These are phyloP conservation scores for Eremothecium sinecaudum DNA, from an alignment of 1,139 yeast genomes.

Conservation along the genomic window DNA sequence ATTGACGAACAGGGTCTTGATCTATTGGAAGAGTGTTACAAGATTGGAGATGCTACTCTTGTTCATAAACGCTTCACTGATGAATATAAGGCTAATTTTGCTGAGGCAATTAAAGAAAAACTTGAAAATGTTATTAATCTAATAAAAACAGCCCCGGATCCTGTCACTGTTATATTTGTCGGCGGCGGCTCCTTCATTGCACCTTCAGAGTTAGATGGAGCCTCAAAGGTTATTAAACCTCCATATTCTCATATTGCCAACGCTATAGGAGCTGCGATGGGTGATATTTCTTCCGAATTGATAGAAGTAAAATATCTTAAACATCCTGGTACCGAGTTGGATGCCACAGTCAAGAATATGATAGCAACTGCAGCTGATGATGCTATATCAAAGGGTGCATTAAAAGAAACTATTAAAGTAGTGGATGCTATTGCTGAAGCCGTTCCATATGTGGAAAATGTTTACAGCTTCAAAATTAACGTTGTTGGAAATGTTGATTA, in stretches of 20 bases:
- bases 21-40: slow-evolving; percentile 9
- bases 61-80: slow-evolving; percentile 17
- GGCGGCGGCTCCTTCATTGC: slow-evolving; percentile 40
- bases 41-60: slow-evolving; percentile 22
- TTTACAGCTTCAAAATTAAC: slow-evolving; percentile 33
- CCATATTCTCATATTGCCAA: slow-evolving; percentile 36
- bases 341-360: slow-evolving; percentile 22
- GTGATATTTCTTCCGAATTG: slow-evolving; percentile 32
- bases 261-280: slow-evolving; percentile 42
- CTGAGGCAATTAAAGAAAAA: slow-evolving; percentile 24
- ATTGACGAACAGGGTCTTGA: slow-evolving; percentile 9
- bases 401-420: slow-evolving; percentile 25
- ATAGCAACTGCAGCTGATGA: slow-evolving; percentile 22
- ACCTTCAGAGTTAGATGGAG: slow-evolving; percentile 34
- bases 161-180: slow-evolving; percentile 36
- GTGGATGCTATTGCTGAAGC: slow-evolving; percentile 34
- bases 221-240: slow-evolving; percentile 35
- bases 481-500: slow-evolving; percentile 38
- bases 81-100: slow-evolving; percentile 15
- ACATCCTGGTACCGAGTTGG: slow-evolving; percentile 22
- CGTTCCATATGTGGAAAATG: slow-evolving; percentile 34
- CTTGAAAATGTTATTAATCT: slow-evolving; percentile 34
- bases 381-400: slow-evolving; percentile 32
- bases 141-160: slow-evolving; percentile 38
- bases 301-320: slow-evolving; percentile 19